These are phyloP conservation scores for Globisporangium cederbergense DNA, from an alignment of 352 stramenopile species.

Conservation along the genomic window DNA sequence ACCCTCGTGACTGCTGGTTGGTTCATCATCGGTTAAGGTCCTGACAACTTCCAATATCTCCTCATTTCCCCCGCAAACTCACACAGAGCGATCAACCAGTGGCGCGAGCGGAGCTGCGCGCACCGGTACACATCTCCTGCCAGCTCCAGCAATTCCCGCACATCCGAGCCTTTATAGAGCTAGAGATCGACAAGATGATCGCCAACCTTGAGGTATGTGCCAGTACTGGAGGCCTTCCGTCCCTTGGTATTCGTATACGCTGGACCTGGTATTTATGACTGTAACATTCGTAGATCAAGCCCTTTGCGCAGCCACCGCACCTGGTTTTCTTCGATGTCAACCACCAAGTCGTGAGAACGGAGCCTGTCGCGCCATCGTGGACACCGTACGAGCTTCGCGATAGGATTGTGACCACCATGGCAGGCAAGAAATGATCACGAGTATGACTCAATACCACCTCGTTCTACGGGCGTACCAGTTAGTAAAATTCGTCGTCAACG, in stretches of 20 bases:
- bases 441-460: neutral
- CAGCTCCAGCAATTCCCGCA: slow-evolving; percentile 34
- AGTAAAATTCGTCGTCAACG: slow-evolving; percentile 81
- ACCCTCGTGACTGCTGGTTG: neutral
- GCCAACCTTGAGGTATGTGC: slow-evolving; percentile 14
- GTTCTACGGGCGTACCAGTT: neutral
- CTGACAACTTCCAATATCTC: neutral
- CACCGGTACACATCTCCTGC: slow-evolving; percentile 38
- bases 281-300: slow-evolving; percentile 23
- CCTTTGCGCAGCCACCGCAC: slow-evolving; percentile 40
- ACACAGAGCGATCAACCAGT: slow-evolving; percentile 19
- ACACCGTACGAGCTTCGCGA: slow-evolving; percentile 41
- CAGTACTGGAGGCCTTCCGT: neutral
- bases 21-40: too few relatives aligned
- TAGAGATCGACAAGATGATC: slow-evolving; percentile 7
- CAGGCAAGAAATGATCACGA: neutral
- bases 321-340: slow-evolving; percentile 36
- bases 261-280: too few relatives aligned
- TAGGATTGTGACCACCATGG: slow-evolving; percentile 15
- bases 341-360: slow-evolving; percentile 25
- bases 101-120: slow-evolving; percentile 30
- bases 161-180: slow-evolving; percentile 25
- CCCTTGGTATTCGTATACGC: neutral
- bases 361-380: slow-evolving; percentile 35
- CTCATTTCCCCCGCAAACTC: too few relatives aligned